Percentiles rank a stretch among this genome's conserved stretches.
Evolutionary conservation across 2,329 filamentous ascomycete species (phyloP).

Genomic region (Penicillium sp.): DNA sequence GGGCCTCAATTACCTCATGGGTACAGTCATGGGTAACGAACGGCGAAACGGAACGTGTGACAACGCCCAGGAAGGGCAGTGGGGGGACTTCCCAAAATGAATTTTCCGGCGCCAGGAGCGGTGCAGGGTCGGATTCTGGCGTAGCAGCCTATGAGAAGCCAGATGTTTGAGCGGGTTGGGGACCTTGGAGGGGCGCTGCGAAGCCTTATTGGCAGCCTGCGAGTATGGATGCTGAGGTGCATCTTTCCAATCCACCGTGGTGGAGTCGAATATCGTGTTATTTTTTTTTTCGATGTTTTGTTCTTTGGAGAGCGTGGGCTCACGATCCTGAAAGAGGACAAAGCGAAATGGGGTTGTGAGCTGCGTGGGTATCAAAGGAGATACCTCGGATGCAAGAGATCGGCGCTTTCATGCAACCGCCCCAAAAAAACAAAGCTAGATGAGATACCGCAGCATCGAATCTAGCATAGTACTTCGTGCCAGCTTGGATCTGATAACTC

Average conservation of each 20-base stretch:
- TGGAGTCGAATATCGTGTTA: constrained; percentile 3
- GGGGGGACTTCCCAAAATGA: constrained; percentile 1
- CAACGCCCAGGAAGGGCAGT: not conserved
- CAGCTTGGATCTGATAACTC: constrained; percentile 13
- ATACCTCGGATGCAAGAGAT: constrained; percentile 2
- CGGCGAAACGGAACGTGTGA: not conserved
- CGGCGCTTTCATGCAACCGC: too few species aligned
- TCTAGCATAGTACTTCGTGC: too few species aligned
- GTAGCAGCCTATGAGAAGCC: constrained; percentile 19
- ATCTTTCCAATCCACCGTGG: constrained; percentile 8
- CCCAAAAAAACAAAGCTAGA: too few species aligned
- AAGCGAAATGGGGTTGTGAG: constrained; percentile 4
- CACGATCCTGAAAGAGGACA: constrained; percentile 4
- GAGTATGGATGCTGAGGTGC: constrained; percentile 7
- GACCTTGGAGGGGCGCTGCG: constrained; percentile 23
- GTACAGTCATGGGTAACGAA: constrained; percentile 12
- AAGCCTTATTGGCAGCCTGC: constrained; percentile 19
- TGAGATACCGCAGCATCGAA: too few species aligned
- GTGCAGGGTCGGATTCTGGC: constrained; percentile 9
- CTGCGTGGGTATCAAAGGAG: constrained; percentile 3
- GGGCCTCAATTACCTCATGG: constrained; percentile 20
- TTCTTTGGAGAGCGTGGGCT: not conserved
- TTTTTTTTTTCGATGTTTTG: not conserved
- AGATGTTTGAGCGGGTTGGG: constrained; percentile 15
- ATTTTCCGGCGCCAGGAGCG: constrained; percentile 24